Percentiles rank a stretch among this genome's conserved stretches.
Conservation (phyloP, 108 stramenopile species). For the Skeletonema menzelii region DNA sequence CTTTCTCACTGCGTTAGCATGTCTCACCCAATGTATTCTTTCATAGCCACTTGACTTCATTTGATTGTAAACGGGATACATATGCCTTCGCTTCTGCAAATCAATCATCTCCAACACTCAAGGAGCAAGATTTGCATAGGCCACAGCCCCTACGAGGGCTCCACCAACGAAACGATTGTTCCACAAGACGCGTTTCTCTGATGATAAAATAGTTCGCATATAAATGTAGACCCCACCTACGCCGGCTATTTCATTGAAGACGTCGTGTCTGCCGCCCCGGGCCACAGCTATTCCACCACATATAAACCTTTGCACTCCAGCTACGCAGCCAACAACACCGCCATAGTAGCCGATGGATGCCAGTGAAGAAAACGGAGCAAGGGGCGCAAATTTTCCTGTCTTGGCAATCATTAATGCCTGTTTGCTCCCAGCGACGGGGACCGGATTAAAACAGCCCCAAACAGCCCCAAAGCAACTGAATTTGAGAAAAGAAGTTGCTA, state of each 20-base stretch:
- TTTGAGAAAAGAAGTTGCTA: slow-evolving; percentile 6
- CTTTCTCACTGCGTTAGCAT: no score
- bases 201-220: slow-evolving; percentile 6
- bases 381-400: slow-evolving; percentile 23
- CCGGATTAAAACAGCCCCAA: slow-evolving; percentile 40
- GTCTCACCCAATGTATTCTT: no score
- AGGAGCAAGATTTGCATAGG: slow-evolving; percentile 29
- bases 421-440: slow-evolving; percentile 12
- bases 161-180: slow-evolving; percentile 33
- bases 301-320: slow-evolving; percentile 11
- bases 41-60: no score
- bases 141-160: slow-evolving; percentile 11
- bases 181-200: slow-evolving; percentile 24
- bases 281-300: slow-evolving; percentile 26
- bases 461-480: slow-evolving; percentile 7
- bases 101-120: neutral
- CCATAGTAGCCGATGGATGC: slow-evolving; percentile 30
- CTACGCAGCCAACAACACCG: slow-evolving; percentile 22
- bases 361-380: slow-evolving; percentile 32
- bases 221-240: slow-evolving; percentile 16
- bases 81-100: no score
- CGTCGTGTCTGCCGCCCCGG: slow-evolving; percentile 11
- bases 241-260: slow-evolving; percentile 25
- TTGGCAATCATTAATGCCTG: slow-evolving; percentile 8
- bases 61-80: no score